These are phyloP conservation scores for Boletus rubropictus DNA, from an alignment of 768 basidiomycete species.

Conservation along the genomic window DNA sequence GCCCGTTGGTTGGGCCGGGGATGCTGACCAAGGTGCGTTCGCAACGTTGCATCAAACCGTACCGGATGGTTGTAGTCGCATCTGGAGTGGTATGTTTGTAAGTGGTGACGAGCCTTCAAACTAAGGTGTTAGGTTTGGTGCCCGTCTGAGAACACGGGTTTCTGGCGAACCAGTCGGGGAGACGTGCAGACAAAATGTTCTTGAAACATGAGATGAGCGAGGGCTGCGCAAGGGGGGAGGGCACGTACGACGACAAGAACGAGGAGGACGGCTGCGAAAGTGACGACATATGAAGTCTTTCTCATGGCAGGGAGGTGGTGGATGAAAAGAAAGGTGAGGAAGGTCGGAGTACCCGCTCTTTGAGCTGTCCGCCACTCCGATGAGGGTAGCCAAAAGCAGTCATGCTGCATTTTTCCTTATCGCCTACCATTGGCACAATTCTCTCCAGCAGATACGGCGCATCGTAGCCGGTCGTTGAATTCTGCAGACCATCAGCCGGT, in stretches of 20 bases:
- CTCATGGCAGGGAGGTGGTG: slow-evolving; percentile 40
- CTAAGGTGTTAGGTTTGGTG: slow-evolving; percentile 19
- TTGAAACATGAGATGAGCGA: slow-evolving; percentile 22
- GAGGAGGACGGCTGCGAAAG: slow-evolving; percentile 51
- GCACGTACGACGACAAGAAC: slow-evolving; percentile 48
- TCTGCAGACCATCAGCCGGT: neutral
- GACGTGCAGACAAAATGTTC: slow-evolving; percentile 52
- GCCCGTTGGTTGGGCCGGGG: slow-evolving; percentile 40
- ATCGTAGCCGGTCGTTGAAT: neutral
- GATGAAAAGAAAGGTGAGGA: neutral
- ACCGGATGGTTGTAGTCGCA: slow-evolving; percentile 45
- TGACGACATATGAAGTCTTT: slow-evolving; percentile 62
- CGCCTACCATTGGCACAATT: slow-evolving; percentile 25
- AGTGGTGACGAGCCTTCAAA: slow-evolving; percentile 38
- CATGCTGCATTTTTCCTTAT: slow-evolving; percentile 7
- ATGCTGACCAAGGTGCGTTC: slow-evolving; percentile 44
- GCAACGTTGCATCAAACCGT: slow-evolving; percentile 57
- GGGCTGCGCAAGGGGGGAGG: neutral
- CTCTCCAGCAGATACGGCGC: neutral
- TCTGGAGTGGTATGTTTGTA: slow-evolving; percentile 38
- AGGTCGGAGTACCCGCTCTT: neutral
- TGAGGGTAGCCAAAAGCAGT: neutral
- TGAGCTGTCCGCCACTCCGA: neutral
- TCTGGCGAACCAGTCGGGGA: slow-evolving; percentile 58
- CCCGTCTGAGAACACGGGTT: slow-evolving; percentile 13